Evolutionary conservation across 2,329 filamentous ascomycete genomes (phyloP).

Genomic region (Botrytis fabae): DNA sequence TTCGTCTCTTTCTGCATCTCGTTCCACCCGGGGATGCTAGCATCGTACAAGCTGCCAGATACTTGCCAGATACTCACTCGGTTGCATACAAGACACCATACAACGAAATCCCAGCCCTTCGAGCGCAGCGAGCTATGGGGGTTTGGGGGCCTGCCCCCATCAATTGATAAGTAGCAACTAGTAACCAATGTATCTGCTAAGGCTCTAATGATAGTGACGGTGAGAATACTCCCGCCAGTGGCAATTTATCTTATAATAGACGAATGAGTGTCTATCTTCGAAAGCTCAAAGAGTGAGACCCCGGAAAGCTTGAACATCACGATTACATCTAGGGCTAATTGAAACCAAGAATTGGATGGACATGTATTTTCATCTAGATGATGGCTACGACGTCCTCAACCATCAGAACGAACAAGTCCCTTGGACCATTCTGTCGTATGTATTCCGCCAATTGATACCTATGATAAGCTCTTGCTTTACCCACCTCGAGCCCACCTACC

Average conservation of each 20-base stretch:
- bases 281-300: not conserved
- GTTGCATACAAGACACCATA: not conserved
- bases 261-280: not conserved
- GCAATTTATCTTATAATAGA: not conserved
- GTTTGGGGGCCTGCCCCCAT: not conserved
- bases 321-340: not conserved
- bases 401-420: not conserved
- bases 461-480: not conserved
- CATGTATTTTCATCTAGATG: not conserved
- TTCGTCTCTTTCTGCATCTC: not conserved
- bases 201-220: not conserved
- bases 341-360: not conserved
- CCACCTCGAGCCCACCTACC: not conserved
- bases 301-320: not conserved
- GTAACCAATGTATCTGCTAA: not conserved
- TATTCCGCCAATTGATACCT: not conserved
- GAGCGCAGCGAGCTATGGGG: conserved; percentile 1
- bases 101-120: not conserved
- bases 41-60: not conserved
- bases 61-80: not conserved
- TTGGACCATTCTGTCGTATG: not conserved
- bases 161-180: not conserved
- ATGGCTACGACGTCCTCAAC: not conserved
- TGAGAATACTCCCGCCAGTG: not conserved
- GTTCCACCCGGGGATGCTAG: not conserved